Evolutionary conservation across 179 eudicot genomes (phyloP).

Genomic region (Beta macrorhiza): DNA sequence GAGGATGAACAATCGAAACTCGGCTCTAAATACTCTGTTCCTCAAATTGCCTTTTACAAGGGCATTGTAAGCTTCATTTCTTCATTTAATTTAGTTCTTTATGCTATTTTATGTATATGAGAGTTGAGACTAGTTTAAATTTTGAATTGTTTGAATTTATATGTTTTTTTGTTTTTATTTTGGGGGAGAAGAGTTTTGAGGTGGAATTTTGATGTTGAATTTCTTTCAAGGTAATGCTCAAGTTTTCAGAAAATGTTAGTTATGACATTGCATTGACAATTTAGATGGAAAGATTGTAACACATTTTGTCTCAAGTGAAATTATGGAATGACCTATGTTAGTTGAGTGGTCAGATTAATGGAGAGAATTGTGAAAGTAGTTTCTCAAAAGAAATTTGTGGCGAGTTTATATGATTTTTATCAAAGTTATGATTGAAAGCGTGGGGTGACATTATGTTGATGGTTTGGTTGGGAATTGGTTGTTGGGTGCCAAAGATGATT

Average conservation of each 20-base stretch:
- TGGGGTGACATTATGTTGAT: slow-evolving; percentile 1
- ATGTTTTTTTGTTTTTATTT: not conserved
- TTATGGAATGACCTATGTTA: not conserved
- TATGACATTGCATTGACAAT: no score
- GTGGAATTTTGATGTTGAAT: not conserved
- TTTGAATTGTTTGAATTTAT: not conserved
- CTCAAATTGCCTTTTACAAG: slow-evolving; percentile 90
- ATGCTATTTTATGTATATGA: not conserved
- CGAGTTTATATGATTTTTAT: not conserved
- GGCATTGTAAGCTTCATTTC: slow-evolving; percentile 64
- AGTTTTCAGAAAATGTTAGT: not conserved
- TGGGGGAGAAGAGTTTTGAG: not conserved
- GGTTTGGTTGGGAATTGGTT: not conserved
- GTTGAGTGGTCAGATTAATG: not conserved
- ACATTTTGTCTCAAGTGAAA: not conserved
- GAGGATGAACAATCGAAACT: slow-evolving; percentile 89
- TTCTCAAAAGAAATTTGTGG: not conserved
- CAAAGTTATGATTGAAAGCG: not conserved
- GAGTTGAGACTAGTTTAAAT: not conserved
- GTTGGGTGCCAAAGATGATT: not conserved
- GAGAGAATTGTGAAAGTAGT: not conserved
- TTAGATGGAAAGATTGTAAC: not conserved
- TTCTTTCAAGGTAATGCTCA: not conserved
- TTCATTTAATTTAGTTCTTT: not conserved
- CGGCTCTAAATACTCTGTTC: slow-evolving; percentile 72